Evolutionary conservation across 768 basidiomycete species (phyloP).

Genomic region (Aureoboletus auriporus): DNA sequence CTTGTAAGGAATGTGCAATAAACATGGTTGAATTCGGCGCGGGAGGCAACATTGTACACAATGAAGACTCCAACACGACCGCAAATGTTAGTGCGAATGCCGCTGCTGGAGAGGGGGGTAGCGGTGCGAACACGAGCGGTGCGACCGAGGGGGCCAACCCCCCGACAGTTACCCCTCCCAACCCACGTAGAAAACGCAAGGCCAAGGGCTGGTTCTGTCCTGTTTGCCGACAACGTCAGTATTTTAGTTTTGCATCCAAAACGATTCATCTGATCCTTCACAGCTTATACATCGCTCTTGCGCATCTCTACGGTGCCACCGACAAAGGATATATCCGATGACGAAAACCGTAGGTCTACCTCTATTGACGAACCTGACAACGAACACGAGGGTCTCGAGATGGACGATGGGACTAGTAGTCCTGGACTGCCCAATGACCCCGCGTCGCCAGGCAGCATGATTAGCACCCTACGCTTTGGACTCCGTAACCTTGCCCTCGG

Average conservation of each 20-base stretch:
- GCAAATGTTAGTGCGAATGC: conserved; percentile 21
- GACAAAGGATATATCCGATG: conserved; percentile 35
- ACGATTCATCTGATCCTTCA: background rate
- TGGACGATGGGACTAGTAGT: background rate
- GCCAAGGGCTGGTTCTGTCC: conserved; percentile 98
- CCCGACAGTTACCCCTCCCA: conserved; percentile 27
- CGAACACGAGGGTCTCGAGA: conserved; percentile 15
- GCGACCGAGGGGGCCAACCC: conserved; percentile 26
- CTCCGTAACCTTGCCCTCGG: conserved; percentile 23
- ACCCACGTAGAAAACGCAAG: conserved; percentile 77
- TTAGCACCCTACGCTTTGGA: conserved; percentile 23
- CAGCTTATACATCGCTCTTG: conserved; percentile 86
- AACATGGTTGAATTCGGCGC: conserved; percentile 99
- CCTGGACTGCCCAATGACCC: conserved; percentile 9
- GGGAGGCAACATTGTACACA: conserved; percentile 77
- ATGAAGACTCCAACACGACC: conserved; percentile 35
- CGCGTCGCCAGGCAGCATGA: conserved; percentile 14
- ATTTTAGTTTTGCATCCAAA: background rate
- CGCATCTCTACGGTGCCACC: conserved; percentile 73
- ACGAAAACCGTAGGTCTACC: conserved; percentile 22
- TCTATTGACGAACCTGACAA: conserved; percentile 27
- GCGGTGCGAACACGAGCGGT: conserved; percentile 10
- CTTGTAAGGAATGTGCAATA: conserved; percentile 91
- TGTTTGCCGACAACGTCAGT: conserved; percentile 90
- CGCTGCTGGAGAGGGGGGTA: conserved; percentile 23